Evolutionary conservation across 371 early-diverging fungal genomes (phyloP).

Genomic region (Mucor circinelloides): DNA sequence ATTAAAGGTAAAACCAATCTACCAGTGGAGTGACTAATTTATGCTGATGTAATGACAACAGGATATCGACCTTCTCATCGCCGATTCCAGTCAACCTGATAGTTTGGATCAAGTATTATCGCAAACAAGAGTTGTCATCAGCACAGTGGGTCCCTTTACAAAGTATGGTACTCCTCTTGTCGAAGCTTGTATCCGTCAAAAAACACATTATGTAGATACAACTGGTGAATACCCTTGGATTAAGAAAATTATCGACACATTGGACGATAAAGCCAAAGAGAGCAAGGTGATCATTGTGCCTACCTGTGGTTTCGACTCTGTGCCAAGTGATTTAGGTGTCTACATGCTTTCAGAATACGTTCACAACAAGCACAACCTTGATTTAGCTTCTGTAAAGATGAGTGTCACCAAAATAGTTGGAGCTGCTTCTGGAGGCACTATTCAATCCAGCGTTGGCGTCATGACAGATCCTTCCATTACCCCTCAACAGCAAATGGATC

Average conservation of each 20-base stretch:
- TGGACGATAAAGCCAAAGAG: constrained; percentile 67
- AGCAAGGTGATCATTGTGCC: constrained; percentile 77
- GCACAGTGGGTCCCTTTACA: constrained; percentile 70
- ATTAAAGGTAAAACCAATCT: constrained; percentile 12
- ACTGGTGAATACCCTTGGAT: constrained; percentile 86
- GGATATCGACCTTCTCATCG: constrained; percentile 23
- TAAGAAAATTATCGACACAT: constrained; percentile 65
- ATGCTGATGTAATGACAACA: neutral
- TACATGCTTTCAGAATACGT: constrained; percentile 51
- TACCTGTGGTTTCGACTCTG: constrained; percentile 91
- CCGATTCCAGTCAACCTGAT: constrained; percentile 20
- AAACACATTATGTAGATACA: constrained; percentile 91
- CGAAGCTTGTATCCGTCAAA: constrained; percentile 77
- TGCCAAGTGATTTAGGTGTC: constrained; percentile 79
- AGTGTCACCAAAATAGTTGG: constrained; percentile 53
- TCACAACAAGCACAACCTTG: constrained; percentile 51
- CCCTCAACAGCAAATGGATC: constrained; percentile 30
- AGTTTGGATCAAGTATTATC: constrained; percentile 43
- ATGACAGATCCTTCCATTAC: constrained; percentile 20
- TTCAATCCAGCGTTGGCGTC: constrained; percentile 47
- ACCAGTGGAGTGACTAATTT: neutral
- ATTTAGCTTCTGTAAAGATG: constrained; percentile 58
- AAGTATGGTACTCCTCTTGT: constrained; percentile 74
- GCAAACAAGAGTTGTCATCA: constrained; percentile 76
- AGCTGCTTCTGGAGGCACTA: constrained; percentile 66